phyloP scores from a whole-genome alignment of 441 rosid genomes.

The Viola pubescens region DNA sequence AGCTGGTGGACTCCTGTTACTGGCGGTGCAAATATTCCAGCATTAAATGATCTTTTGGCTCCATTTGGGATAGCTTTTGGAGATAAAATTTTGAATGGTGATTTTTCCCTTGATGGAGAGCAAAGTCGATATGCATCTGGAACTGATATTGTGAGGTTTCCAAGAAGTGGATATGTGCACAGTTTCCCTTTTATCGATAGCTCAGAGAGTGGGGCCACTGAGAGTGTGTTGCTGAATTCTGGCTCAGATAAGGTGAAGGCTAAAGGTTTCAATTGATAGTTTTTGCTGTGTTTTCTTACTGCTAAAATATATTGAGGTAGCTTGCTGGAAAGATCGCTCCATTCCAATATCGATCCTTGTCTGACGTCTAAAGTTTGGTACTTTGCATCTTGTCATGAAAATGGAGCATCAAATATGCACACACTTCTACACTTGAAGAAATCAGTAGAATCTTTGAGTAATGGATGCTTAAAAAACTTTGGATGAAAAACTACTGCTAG shows the following conservation, averaged over 20 bases:
- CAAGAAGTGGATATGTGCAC: slow-evolving; percentile 76
- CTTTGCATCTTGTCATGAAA: too few relatives aligned
- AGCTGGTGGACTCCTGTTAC: slow-evolving; percentile 99
- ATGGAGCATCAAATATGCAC: too few relatives aligned
- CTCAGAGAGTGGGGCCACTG: slow-evolving; percentile 96
- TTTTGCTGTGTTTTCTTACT: slow-evolving; percentile 6
- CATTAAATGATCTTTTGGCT: slow-evolving; percentile 83
- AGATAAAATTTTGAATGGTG: slow-evolving; percentile 92
- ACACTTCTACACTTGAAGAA: too few relatives aligned
- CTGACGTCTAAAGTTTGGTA: too few relatives aligned
- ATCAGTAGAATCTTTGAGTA: too few relatives aligned
- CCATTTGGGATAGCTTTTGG: slow-evolving; percentile 99
- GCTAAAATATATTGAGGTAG: background rate
- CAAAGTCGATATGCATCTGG: slow-evolving; percentile 99
- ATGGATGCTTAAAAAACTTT: too few relatives aligned
- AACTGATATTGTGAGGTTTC: slow-evolving; percentile 89
- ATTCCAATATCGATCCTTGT: too few relatives aligned
- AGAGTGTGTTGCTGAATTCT: slow-evolving; percentile 58
- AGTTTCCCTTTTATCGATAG: slow-evolving; percentile 87
- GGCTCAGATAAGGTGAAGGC: slow-evolving; percentile 56
- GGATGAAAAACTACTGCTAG: too few relatives aligned
- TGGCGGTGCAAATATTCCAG: slow-evolving; percentile 97
- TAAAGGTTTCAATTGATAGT: background rate
- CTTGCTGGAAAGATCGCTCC: background rate
- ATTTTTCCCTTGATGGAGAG: slow-evolving; percentile 85